Base-by-base conservation (phyloP, 257 asterid genomes). In the Solanum bukasovii region DNA sequence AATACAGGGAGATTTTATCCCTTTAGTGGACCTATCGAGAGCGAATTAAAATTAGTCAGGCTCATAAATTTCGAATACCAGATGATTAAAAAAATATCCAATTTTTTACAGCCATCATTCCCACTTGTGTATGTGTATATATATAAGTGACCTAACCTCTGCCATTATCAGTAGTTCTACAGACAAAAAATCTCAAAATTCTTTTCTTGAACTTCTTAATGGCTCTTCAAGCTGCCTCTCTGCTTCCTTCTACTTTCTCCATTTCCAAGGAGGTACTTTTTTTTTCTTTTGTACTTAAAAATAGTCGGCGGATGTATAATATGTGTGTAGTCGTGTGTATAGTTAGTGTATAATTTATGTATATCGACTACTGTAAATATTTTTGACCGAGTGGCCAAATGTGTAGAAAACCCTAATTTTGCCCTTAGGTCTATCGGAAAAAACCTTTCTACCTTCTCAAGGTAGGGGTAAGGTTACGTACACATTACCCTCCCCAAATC, bases 181-280 rank as follows among this genome's bases (percentile, higher is more conserved):
- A 42, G 75, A 81, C 25, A 20, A 46, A n/a, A 38, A 49, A 4
- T 5, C 13, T 29, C 71, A 4, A 11, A n/a, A 7, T n/a, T 77
- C 7, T 38, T 33, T 52, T 13, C 63, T 65, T 42, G 20, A 63
- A 4, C 34, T 59, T 52, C 63, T 68, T 86, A 81, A 96, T 96
- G 99, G 98, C 98, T 86, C 91, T 95, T 68, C 99, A 95, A 71
- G 89, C 98, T 88, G 94, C 97, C 89, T 89, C 98, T 86, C 79
- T 93, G 40, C 92, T 93, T 82, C 95, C 98, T 23, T 91, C 98
- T 63, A 87, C 94, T 63, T 90, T 93, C 84, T 89, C 95, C 92
- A 84, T 93, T 84, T 92, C 92, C 92, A 95, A 94, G 89, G 98
- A 97, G 98, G 99, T 72, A 18, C 27, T 72, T 72, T 7, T 16